Evolutionary conservation across 257 asterid genomes (phyloP).

Genomic region (Plectranthus barbatus): DNA sequence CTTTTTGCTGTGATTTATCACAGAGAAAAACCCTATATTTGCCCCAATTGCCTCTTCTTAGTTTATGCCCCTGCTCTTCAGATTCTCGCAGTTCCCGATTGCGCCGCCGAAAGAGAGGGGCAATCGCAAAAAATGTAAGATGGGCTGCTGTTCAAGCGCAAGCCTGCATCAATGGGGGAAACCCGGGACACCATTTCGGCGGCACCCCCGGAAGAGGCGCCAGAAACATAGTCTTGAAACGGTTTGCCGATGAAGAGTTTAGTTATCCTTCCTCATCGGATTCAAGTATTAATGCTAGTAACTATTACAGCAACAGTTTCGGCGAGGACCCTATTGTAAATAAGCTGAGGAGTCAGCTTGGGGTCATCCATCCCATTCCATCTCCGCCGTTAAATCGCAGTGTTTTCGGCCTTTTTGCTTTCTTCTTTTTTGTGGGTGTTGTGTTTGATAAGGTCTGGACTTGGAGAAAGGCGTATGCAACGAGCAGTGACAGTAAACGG

Average conservation of each 20-base stretch:
- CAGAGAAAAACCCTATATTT: slow-evolving; percentile 17
- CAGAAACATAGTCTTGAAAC: slow-evolving; percentile 44
- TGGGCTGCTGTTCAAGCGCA: slow-evolving; percentile 32
- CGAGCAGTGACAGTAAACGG: slow-evolving; percentile 18
- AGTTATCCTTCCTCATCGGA: slow-evolving; percentile 26
- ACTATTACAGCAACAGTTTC: slow-evolving; percentile 49
- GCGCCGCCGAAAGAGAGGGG: slow-evolving; percentile 13
- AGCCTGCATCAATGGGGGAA: slow-evolving; percentile 43
- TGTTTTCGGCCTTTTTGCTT: slow-evolving; percentile 58
- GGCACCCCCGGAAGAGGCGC: slow-evolving; percentile 36
- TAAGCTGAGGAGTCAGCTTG: slow-evolving; percentile 86
- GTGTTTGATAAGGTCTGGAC: slow-evolving; percentile 86
- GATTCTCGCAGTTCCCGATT: neutral
- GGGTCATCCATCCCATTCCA: slow-evolving; percentile 88
- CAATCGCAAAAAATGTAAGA: slow-evolving; percentile 24
- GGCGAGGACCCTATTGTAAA: slow-evolving; percentile 88
- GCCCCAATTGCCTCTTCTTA: slow-evolving; percentile 12
- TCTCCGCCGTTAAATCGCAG: slow-evolving; percentile 61
- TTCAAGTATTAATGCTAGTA: slow-evolving; percentile 14
- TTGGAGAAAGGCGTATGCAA: slow-evolving; percentile 40
- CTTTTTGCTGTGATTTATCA: slow-evolving; percentile 30
- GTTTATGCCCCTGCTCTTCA: slow-evolving; percentile 25
- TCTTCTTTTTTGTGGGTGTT: slow-evolving; percentile 89
- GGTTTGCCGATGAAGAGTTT: slow-evolving; percentile 39
- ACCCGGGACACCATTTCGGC: slow-evolving; percentile 30